Evolutionary conservation across 148 eudicot species (phyloP).

Genomic region (Cornus florida): DNA sequence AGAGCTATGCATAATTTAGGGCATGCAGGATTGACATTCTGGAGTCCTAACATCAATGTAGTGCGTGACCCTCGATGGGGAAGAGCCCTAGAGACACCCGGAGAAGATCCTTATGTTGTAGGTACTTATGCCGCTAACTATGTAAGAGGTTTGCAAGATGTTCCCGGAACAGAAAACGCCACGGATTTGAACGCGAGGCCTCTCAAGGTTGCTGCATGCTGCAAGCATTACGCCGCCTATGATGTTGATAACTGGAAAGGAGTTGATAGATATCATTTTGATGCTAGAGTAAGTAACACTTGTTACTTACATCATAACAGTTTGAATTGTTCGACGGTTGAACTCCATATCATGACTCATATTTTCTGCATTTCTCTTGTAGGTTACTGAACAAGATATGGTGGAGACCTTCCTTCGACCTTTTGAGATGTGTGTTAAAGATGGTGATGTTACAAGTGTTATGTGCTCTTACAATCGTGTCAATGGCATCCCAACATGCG

Average conservation of each 20-base stretch:
- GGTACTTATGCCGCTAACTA: slow-evolving; percentile 24
- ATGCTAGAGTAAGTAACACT: slow-evolving; percentile 17
- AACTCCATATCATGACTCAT: too few species aligned
- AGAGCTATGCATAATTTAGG: slow-evolving; percentile 40
- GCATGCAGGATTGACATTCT: slow-evolving; percentile 35
- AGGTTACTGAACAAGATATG: slow-evolving; percentile 46
- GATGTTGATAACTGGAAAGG: slow-evolving; percentile 31
- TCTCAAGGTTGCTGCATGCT: slow-evolving; percentile 34
- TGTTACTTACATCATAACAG: too few species aligned
- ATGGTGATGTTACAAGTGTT: slow-evolving; percentile 33
- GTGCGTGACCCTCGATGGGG: slow-evolving; percentile 45
- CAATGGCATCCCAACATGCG: slow-evolving; percentile 36
- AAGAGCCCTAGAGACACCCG: slow-evolving; percentile 32
- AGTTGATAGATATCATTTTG: slow-evolving; percentile 18
- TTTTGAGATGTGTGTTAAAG: slow-evolving; percentile 36
- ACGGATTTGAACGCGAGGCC: slow-evolving; percentile 20
- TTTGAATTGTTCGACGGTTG: too few species aligned
- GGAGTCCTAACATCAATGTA: slow-evolving; percentile 32
- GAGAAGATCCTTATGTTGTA: slow-evolving; percentile 32
- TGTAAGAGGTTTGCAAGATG: slow-evolving; percentile 36
- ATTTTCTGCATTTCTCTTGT: not conserved
- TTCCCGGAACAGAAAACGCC: slow-evolving; percentile 3
- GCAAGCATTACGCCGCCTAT: slow-evolving; percentile 34
- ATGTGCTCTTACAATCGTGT: slow-evolving; percentile 44
- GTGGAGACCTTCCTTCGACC: slow-evolving; percentile 31